Conservation (phyloP, 1,139 yeast genomes). For the Lodderomyces parapsilosis region DNA sequence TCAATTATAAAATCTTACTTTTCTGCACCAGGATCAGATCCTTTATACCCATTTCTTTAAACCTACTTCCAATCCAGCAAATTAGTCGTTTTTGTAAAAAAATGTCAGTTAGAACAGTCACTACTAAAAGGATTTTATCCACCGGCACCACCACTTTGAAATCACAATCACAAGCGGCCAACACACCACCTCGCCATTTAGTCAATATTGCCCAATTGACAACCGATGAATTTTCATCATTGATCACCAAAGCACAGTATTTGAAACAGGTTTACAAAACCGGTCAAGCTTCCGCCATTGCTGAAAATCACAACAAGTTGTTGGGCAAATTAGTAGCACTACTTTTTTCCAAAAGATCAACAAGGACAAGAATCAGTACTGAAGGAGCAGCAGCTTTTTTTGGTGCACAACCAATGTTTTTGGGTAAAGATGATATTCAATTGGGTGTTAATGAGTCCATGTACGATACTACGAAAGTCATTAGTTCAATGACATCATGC, state of each 20-base stretch:
- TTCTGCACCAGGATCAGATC: too few species aligned
- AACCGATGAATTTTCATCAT: constrained; percentile 61
- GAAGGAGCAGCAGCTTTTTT: constrained; percentile 94
- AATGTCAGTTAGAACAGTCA: constrained; percentile 4
- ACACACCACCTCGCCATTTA: too few species aligned
- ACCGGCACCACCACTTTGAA: constrained; percentile 1
- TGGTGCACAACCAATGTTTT: constrained; percentile 95
- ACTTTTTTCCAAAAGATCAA: constrained; percentile 85
- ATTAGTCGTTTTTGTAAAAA: neutral
- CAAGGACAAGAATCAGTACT: constrained; percentile 89
- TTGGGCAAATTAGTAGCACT: constrained; percentile 82
- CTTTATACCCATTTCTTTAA: too few species aligned
- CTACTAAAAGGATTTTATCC: constrained; percentile 2
- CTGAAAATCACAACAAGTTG: constrained; percentile 54
- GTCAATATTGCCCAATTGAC: constrained; percentile 75
- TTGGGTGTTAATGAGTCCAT: constrained; percentile 90
- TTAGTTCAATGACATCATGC: constrained; percentile 93
- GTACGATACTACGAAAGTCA: constrained; percentile 83
- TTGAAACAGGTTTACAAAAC: constrained; percentile 59
- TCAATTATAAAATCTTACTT: too few species aligned
- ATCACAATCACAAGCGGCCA: too few species aligned
- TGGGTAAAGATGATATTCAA: constrained; percentile 95
- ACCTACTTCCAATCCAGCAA: too few species aligned
- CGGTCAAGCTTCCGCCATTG: constrained; percentile 40
- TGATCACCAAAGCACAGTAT: constrained; percentile 66